Conservation (phyloP, 108 stramenopile genomes). For the Skeletonema menzelii region DNA sequence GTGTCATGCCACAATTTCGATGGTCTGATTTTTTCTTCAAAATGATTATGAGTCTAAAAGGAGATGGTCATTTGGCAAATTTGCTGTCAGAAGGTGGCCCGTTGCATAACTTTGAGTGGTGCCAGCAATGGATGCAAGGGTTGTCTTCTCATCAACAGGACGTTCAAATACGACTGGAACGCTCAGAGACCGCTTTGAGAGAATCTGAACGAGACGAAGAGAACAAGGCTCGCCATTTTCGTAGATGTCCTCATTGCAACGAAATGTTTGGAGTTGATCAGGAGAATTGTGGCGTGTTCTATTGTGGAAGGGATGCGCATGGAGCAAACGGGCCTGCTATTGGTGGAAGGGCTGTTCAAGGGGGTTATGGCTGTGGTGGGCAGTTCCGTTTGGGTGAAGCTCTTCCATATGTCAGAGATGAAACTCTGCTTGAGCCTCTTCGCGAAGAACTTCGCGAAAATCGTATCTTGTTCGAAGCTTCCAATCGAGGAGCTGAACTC, state of each 20-base stretch:
- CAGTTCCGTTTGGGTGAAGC: slow-evolving; percentile 6
- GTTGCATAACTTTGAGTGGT: slow-evolving; percentile 20
- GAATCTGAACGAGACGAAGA: slow-evolving; percentile 6
- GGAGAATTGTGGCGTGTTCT: slow-evolving; percentile 22
- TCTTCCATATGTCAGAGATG: slow-evolving; percentile 15
- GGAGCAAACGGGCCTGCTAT: slow-evolving; percentile 13
- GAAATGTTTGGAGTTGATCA: slow-evolving; percentile 25
- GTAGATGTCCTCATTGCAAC: slow-evolving; percentile 23
- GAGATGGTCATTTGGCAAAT: slow-evolving; percentile 14
- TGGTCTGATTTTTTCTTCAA: slow-evolving; percentile 33
- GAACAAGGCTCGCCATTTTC: slow-evolving; percentile 2
- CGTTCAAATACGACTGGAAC: not conserved
- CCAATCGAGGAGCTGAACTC: slow-evolving; percentile 16
- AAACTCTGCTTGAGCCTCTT: slow-evolving; percentile 3
- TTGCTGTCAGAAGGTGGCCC: slow-evolving; percentile 5
- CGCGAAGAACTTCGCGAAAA: slow-evolving; percentile 1
- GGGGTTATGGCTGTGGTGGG: slow-evolving; percentile 13
- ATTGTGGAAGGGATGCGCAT: slow-evolving; percentile 33
- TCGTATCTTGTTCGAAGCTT: slow-evolving; percentile 7
- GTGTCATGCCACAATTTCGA: slow-evolving; percentile 6
- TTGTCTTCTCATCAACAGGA: not conserved
- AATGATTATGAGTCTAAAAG: slow-evolving; percentile 14
- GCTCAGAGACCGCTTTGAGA: slow-evolving; percentile 1
- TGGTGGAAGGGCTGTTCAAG: slow-evolving; percentile 15
- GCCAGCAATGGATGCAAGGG: slow-evolving; percentile 17